Conservation (phyloP, 2,329 filamentous ascomycete genomes). For the Diaporthe eres region DNA sequence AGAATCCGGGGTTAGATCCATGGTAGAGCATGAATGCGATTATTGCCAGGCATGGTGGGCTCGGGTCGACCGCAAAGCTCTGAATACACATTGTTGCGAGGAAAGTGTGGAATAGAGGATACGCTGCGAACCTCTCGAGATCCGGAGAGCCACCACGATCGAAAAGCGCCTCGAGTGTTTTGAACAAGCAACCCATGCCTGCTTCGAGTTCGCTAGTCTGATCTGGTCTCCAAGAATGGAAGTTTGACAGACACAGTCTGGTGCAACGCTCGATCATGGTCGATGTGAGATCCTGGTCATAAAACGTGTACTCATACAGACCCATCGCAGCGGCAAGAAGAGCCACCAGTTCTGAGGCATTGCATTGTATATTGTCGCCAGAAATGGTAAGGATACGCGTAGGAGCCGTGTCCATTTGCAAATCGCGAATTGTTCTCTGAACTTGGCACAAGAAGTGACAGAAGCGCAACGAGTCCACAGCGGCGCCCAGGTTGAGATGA, state of each 20-base stretch:
- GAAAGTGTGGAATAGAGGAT: neutral
- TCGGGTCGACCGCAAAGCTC: neutral
- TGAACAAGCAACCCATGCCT: neutral
- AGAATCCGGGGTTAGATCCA: neutral
- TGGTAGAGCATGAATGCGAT: constrained; percentile 14
- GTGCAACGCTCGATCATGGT: neutral
- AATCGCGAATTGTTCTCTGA: neutral
- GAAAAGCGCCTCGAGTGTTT: neutral
- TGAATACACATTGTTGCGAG: neutral
- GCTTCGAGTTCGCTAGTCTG: neutral
- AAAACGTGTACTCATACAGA: neutral
- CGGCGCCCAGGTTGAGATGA: neutral
- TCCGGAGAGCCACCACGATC: constrained; percentile 5
- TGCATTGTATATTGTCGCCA: neutral
- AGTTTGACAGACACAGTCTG: neutral
- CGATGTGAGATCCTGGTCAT: neutral
- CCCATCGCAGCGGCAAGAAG: constrained; percentile 1
- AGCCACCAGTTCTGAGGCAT: neutral
- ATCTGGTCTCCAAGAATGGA: neutral
- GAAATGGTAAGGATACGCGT: neutral
- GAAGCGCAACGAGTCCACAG: constrained; percentile 1
- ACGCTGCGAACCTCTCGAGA: neutral
- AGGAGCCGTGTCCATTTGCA: neutral
- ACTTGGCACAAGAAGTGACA: neutral
- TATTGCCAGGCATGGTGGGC: neutral